Conservation (phyloP, 1,284 basidiomycete species). For the Boletus albobrunnescens region DNA sequence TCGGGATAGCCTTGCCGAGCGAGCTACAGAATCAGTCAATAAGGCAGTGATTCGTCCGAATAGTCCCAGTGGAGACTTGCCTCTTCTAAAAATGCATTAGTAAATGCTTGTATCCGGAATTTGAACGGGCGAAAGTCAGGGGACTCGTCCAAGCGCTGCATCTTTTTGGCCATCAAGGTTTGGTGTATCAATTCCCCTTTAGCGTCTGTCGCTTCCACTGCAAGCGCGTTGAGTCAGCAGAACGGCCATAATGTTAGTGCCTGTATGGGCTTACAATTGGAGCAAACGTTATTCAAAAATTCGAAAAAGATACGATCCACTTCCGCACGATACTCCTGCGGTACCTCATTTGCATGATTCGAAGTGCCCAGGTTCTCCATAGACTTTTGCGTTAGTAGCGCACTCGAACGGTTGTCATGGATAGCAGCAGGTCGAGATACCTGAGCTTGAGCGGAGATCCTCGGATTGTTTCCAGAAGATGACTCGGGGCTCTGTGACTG, state of each 20-base stretch:
- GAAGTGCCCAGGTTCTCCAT: slow-evolving; percentile 30
- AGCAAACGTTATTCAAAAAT: slow-evolving; percentile 87
- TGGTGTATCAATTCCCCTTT: slow-evolving; percentile 98
- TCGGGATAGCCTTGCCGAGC: slow-evolving; percentile 76
- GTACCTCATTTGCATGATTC: slow-evolving; percentile 61
- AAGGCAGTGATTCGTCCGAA: slow-evolving; percentile 8
- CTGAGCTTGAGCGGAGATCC: slow-evolving; percentile 18
- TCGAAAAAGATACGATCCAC: slow-evolving; percentile 91
- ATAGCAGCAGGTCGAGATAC: slow-evolving; percentile 24
- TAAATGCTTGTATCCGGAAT: slow-evolving; percentile 98
- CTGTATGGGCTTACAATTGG: slow-evolving; percentile 65
- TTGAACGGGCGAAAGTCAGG: slow-evolving; percentile 98
- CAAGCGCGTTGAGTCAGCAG: slow-evolving; percentile 16
- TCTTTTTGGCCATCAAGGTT: slow-evolving; percentile 97
- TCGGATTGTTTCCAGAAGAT: slow-evolving; percentile 25
- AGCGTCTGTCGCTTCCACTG: slow-evolving; percentile 88
- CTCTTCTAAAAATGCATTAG: slow-evolving; percentile 93
- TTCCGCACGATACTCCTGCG: slow-evolving; percentile 74
- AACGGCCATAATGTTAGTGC: slow-evolving; percentile 3
- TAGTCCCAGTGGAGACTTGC: slow-evolving; percentile 40
- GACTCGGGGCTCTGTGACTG: slow-evolving; percentile 33
- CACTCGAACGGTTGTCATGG: slow-evolving; percentile 20
- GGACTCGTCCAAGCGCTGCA: slow-evolving; percentile 93
- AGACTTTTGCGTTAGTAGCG: slow-evolving; percentile 26
- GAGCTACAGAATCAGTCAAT: slow-evolving; percentile 46